Evolutionary conservation across 257 asterid species (phyloP).

Genomic region (Fraxinus cuspidata): DNA sequence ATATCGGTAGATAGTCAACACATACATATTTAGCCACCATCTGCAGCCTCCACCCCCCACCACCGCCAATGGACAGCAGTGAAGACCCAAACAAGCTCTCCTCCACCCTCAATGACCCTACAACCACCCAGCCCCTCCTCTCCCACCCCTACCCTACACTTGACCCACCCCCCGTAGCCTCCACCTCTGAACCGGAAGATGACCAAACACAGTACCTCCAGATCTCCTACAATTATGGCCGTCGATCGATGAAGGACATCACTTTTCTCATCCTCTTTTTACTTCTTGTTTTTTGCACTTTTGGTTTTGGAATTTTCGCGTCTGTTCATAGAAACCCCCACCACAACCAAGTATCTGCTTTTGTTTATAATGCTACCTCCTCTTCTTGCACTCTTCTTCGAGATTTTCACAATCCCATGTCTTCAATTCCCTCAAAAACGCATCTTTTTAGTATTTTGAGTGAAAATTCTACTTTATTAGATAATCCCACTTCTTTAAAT

Average conservation of each 20-base stretch:
- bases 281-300: conserved; percentile 62
- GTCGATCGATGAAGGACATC: conserved; percentile 65
- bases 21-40: neutral
- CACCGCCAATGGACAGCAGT: conserved; percentile 48
- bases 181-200: conserved; percentile 49
- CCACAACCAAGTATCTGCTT: conserved; percentile 54
- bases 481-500: conserved; percentile 9
- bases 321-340: conserved; percentile 66
- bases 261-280: conserved; percentile 66
- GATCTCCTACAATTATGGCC: conserved; percentile 87
- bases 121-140: conserved; percentile 52
- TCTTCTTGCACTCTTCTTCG: conserved; percentile 56
- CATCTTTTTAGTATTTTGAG: neutral
- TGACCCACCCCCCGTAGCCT: conserved; percentile 41
- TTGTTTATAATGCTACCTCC: conserved; percentile 49
- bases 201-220: conserved; percentile 73
- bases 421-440: conserved; percentile 10
- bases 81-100: conserved; percentile 64
- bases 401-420: conserved; percentile 22
- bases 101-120: conserved; percentile 37
- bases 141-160: conserved; percentile 44
- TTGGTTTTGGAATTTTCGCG: conserved; percentile 83
- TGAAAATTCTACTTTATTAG: conserved; percentile 1
- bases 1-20: neutral
- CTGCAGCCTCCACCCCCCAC: conserved; percentile 20